Percentiles rank a stretch among this genome's conserved stretches.
Evolutionary conservation across 352 stramenopile genomes (phyloP).

Genomic region (Pythium utonaiense): DNA sequence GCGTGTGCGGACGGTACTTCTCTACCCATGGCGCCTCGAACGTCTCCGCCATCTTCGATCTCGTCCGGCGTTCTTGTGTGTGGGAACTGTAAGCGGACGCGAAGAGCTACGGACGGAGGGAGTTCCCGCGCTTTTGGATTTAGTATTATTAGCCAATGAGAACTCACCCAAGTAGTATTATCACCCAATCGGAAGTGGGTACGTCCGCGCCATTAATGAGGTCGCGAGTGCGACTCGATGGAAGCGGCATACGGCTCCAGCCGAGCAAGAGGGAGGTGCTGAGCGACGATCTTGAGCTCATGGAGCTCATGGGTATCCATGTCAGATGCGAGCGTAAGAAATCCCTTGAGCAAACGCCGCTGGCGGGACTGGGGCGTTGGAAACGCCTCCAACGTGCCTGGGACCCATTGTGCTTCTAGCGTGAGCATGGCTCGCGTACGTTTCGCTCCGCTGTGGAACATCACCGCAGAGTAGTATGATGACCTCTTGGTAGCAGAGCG

Average conservation of each 20-base stretch:
- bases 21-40: constrained; percentile 97
- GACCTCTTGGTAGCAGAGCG: not conserved
- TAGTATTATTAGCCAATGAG: constrained; percentile 15
- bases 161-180: not conserved
- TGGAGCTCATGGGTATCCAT: constrained; percentile 25
- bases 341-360: constrained; percentile 46
- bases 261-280: constrained; percentile 30
- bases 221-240: constrained; percentile 41
- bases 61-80: not conserved
- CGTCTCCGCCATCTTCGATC: constrained; percentile 49
- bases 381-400: constrained; percentile 42
- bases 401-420: constrained; percentile 45
- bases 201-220: not conserved
- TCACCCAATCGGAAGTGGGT: constrained; percentile 4
- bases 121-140: constrained; percentile 16
- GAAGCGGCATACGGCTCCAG: constrained; percentile 46
- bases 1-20: constrained; percentile 94
- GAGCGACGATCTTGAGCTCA: constrained; percentile 40
- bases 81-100: not conserved
- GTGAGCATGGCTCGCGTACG: constrained; percentile 15
- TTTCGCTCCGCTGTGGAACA: constrained; percentile 40
- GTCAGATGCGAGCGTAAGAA: constrained; percentile 29
- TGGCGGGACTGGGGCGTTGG: constrained; percentile 35
- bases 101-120: not conserved
- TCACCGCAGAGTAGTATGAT: constrained; percentile 19